These are phyloP conservation scores for Chrysochromulina parva DNA, from an alignment of 78 protist genomes.

Conservation along the genomic window DNA sequence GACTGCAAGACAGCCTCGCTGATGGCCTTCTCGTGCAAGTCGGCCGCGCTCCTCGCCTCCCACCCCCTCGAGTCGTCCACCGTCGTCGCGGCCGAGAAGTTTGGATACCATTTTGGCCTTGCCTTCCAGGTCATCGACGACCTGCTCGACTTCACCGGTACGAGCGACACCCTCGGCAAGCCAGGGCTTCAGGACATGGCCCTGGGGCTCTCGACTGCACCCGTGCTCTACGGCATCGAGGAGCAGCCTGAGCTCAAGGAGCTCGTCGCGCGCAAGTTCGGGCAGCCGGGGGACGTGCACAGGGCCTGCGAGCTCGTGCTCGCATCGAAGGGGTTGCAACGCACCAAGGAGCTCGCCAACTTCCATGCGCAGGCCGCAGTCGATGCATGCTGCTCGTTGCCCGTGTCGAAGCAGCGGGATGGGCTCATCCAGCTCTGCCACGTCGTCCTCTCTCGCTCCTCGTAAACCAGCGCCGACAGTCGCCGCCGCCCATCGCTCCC, in stretches of 20 bases:
- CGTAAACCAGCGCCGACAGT: not conserved
- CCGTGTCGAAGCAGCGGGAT: not conserved
- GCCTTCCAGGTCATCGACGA: conserved; percentile 89
- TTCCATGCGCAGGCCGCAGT: not conserved
- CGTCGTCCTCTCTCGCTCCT: not conserved
- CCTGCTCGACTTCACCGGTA: conserved; percentile 71
- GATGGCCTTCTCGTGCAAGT: conserved; percentile 60
- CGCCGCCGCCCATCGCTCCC: too few relatives aligned
- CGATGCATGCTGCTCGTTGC: not conserved
- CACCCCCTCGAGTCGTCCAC: not conserved
- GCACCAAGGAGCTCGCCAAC: not conserved
- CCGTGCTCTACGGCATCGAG: conserved; percentile 78
- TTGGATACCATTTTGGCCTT: conserved; percentile 80
- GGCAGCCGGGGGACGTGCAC: not conserved
- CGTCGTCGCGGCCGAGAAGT: conserved; percentile 4
- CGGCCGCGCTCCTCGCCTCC: conserved; percentile 46
- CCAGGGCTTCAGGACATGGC: conserved; percentile 33
- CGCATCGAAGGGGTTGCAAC: not conserved
- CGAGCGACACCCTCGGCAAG: conserved; percentile 70
- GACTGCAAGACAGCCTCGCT: conserved; percentile 81
- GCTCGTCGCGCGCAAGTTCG: conserved; percentile 70
- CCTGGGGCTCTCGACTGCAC: conserved; percentile 84
- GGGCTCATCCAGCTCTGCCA: not conserved
- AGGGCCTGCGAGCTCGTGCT: not conserved
- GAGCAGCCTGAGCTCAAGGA: conserved; percentile 63